A percentile compares a stretch with the other conserved stretches of the same genome.
These are phyloP conservation scores for Pythium utonaiense DNA, from an alignment of 352 stramenopile species.

Conservation along the genomic window DNA sequence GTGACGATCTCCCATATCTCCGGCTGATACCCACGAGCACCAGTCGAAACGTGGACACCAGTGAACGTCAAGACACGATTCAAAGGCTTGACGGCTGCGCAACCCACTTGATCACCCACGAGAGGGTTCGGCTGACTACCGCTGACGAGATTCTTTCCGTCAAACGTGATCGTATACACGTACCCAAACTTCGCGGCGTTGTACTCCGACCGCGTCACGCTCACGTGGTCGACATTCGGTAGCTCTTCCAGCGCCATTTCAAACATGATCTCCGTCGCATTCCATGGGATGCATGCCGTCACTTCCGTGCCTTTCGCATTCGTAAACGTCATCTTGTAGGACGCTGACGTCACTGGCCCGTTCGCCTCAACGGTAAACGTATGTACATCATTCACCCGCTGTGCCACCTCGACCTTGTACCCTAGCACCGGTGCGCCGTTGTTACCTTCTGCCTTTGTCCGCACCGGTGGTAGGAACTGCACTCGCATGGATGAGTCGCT, in stretches of 20 bases:
- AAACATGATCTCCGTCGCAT: conserved; percentile 62
- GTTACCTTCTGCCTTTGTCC: conserved; percentile 59
- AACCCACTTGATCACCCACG: conserved; percentile 34
- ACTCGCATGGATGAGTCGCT: conserved; percentile 54
- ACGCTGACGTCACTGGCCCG: conserved; percentile 43
- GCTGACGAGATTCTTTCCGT: conserved; percentile 55
- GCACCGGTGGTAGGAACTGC: conserved; percentile 53
- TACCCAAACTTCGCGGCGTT: conserved; percentile 48
- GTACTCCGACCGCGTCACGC: conserved; percentile 49
- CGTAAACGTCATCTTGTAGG: conserved; percentile 56
- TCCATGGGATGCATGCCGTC: conserved; percentile 66
- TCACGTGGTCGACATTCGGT: conserved; percentile 58
- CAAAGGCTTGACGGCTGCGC: conserved; percentile 31
- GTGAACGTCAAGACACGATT: conserved; percentile 55
- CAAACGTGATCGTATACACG: conserved; percentile 72
- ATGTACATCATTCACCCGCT: conserved; percentile 66
- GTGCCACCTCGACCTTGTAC: conserved; percentile 75
- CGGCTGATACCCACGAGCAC: conserved; percentile 44
- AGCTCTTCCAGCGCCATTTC: conserved; percentile 69
- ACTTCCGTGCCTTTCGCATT: conserved; percentile 31
- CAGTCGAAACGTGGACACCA: conserved; percentile 33
- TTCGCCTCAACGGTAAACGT: conserved; percentile 60
- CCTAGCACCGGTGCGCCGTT: conserved; percentile 69
- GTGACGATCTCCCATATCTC: conserved; percentile 70
- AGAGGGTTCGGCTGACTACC: conserved; percentile 55